Base-by-base conservation (phyloP, 2,329 filamentous ascomycete species). In the Mariannaea elegans region DNA sequence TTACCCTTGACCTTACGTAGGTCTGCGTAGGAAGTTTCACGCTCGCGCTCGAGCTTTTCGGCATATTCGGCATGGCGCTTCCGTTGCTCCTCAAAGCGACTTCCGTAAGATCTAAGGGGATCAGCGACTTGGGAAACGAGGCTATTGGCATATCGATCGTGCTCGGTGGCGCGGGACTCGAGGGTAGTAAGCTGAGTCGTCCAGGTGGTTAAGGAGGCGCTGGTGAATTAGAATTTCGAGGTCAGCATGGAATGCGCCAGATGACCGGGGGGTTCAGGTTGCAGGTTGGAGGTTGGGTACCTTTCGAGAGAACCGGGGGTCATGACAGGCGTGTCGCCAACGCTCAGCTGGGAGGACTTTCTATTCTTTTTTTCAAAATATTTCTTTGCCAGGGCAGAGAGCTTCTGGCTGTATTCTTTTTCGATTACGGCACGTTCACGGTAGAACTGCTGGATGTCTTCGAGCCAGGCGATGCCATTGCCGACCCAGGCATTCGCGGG, bases 371-470 rank as follows among this genome's bases (percentile, higher is more conserved):
- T 96, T 72, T 99, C 96, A 73, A 93, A 95, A 81, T 97, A 98
- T 76, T 95, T 97, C 82, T 95, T 97, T 55, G 94, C 95, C 49
- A 99, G 82, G 2, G 88, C 88, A 68, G 87, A 91, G 65, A 99
- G 87, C 78, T 94, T 98, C 65, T 90, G 85, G 71, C 92, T 91
- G 77, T 99, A 98, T 76, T 99, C 96, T 80, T 97, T 97, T 80
- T 99, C 95, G 75, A 99, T 97, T 32, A 82, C 88, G 73, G 93
- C 92, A 58, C 96, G 88, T 78, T 99, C 95, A 65, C 95, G 92
- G 82, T 98, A 99, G 82, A 98, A 99, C 73, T 92, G 89, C 77
- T 99, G 93, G 64, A 99, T 92, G 71, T 99, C 95, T 72, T 97
- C 94, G 60, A 99, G 88, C 94, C 94, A 99, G 66, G 87, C 83